These are phyloP conservation scores for Colletotrichum sp. DNA, from an alignment of 2,329 filamentous ascomycete species.

Conservation along the genomic window DNA sequence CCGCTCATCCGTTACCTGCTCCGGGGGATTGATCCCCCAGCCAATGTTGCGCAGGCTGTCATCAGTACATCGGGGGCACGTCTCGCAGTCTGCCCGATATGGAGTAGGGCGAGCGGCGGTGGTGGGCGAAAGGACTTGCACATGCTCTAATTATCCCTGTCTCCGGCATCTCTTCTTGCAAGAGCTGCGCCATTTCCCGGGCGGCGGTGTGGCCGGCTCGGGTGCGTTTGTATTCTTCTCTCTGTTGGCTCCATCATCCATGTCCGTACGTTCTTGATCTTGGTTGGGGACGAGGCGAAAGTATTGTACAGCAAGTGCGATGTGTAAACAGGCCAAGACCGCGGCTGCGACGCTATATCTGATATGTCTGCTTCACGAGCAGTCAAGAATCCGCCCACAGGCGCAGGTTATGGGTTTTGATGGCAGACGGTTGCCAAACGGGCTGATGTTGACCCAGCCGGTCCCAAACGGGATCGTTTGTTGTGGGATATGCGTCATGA, in stretches of 20 bases:
- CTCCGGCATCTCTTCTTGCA: background rate
- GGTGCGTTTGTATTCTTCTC: background rate
- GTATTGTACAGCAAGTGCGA: background rate
- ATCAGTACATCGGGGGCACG: background rate
- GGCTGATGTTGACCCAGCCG: background rate
- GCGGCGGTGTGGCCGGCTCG: background rate
- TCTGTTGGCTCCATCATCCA: background rate
- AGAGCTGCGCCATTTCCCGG: background rate
- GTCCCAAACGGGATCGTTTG: background rate
- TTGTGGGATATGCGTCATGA: background rate
- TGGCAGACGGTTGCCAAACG: background rate
- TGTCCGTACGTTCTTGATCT: background rate
- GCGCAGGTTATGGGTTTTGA: background rate
- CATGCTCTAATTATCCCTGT: background rate
- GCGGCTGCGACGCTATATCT: background rate
- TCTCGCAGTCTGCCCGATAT: background rate
- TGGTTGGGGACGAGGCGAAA: background rate
- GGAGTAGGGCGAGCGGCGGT: background rate
- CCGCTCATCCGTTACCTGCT: background rate
- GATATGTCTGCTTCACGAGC: background rate
- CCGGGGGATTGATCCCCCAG: background rate
- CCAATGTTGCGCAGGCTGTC: background rate
- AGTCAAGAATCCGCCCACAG: background rate
- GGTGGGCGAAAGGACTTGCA: background rate
- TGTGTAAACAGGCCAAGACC: background rate